Evolutionary conservation across 306 rosid species (phyloP).

Genomic region (Corylus americana): DNA sequence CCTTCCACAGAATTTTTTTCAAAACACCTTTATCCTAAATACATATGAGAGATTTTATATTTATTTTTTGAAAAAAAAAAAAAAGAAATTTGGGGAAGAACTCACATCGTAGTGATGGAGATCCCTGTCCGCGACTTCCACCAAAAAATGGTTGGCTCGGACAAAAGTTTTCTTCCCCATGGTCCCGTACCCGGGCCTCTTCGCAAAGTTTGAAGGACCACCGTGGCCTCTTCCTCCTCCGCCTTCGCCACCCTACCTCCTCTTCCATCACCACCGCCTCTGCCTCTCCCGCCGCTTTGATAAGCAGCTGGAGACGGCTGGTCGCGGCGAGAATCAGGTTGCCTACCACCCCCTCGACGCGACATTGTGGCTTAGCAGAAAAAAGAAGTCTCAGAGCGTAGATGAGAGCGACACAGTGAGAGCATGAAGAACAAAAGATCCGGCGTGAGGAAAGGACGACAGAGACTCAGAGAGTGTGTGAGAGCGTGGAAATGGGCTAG

Average conservation of each 20-base stretch:
- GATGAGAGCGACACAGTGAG: too few relatives aligned
- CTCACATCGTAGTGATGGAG: slow-evolving; percentile 61
- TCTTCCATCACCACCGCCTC: neutral
- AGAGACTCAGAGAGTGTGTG: neutral
- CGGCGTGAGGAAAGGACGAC: neutral
- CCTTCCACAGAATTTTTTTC: too few relatives aligned
- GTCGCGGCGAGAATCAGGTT: neutral
- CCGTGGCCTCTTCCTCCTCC: slow-evolving; percentile 17
- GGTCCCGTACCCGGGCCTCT: slow-evolving; percentile 52
- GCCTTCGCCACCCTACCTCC: neutral
- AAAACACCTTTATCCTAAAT: neutral
- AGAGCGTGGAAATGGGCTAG: neutral
- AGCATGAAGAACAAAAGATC: too few relatives aligned
- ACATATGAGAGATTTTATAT: neutral
- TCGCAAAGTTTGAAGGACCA: slow-evolving; percentile 4
- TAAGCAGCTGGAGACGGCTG: slow-evolving; percentile 15
- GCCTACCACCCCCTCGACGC: slow-evolving; percentile 25
- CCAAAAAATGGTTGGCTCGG: slow-evolving; percentile 63
- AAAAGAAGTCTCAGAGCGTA: too few relatives aligned
- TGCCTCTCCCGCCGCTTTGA: slow-evolving; percentile 10
- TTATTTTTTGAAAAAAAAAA: too few relatives aligned
- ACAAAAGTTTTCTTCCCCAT: slow-evolving; percentile 28
- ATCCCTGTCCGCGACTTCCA: slow-evolving; percentile 33
- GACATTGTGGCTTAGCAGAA: slow-evolving; percentile 18
- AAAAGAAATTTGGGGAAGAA: neutral